phyloP scores from a whole-genome alignment of 1,284 basidiomycete genomes.

The Ganoderma lingzhi region DNA sequence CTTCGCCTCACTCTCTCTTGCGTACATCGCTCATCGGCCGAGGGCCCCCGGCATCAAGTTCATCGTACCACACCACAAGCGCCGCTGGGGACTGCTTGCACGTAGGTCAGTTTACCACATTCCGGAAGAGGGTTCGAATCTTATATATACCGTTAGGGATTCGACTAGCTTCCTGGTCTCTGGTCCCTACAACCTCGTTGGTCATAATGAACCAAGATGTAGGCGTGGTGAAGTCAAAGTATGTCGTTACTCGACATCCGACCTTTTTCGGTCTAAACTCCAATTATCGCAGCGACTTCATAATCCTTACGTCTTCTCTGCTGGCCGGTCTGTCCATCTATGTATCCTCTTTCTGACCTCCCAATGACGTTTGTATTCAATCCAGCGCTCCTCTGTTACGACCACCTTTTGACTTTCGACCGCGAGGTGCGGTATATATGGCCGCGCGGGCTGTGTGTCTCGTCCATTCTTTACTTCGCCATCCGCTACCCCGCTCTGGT shows the following conservation, averaged over 20 bases:
- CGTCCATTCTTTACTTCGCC: constrained; percentile 22
- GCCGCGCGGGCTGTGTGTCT: constrained; percentile 11
- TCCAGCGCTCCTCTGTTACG: constrained; percentile 28
- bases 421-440: constrained; percentile 26
- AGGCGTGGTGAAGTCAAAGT: neutral
- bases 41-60: too few species aligned
- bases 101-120: too few species aligned
- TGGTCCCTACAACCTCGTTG: neutral
- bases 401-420: constrained; percentile 23
- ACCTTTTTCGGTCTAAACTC: neutral
- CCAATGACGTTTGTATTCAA: neutral
- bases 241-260: neutral
- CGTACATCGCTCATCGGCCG: too few species aligned
- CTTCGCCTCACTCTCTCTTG: too few species aligned
- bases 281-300: neutral
- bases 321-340: neutral
- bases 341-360: neutral
- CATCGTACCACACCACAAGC: too few species aligned
- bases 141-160: neutral
- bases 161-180: neutral
- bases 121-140: neutral
- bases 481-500: constrained; percentile 25
- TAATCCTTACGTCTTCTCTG: neutral
- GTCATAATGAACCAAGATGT: neutral
- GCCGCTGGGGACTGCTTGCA: too few species aligned